Base-by-base conservation (phyloP, 2,329 filamentous ascomycete genomes). In the Colletotrichum sp. region DNA sequence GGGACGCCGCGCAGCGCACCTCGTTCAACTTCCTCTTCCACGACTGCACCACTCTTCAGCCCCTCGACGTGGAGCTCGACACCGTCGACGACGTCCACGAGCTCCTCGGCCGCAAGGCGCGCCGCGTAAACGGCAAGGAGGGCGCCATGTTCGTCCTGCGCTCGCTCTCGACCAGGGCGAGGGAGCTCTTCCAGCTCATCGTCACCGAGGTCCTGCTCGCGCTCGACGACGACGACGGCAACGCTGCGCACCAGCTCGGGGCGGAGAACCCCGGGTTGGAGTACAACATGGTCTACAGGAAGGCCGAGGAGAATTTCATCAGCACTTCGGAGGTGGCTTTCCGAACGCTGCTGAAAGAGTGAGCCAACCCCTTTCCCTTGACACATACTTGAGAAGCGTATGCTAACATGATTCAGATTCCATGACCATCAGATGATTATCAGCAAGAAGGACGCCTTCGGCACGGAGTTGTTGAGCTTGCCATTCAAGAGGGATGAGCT, bases 371-470 rank as follows among this genome's bases (percentile, higher is more conserved):
- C 30, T 68, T 8, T 16, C 6, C 39, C 57, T 34, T 34, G 21
- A 68, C 36, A 21, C 28, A 71, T 65, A 73, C 26, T 32, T 21
- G 13, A 39, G 8, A 30, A 13, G 34, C 34, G 5, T 44, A 6
- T 55, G 18, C 13, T 39, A 44, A 21, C 13, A 15, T 30, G 28
- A 8, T 55, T 16, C 79, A 94, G 93, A 85, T 97, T 99, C 84
- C 95, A 98, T 83, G 97, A 99, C 81, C 97, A 99, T 87, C 95
- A 98, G 82, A 99, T 99, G 92, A 94, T 99, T 78, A 95, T 95
- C 71, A 98, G 95, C 77, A 92, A 93, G 77, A 96, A 96, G 82
- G 96, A 99, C 83, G 90, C 91, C 0, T 88, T 96, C 72, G 97
- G 97, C 5, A 96, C 94, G 4, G 97, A 99, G 83, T 87, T 97